Percentiles rank a stretch among this genome's conserved stretches.
Evolutionary conservation across 2,329 filamentous ascomycete species (phyloP).

Genomic region (Arthrobotrys musiformis): DNA sequence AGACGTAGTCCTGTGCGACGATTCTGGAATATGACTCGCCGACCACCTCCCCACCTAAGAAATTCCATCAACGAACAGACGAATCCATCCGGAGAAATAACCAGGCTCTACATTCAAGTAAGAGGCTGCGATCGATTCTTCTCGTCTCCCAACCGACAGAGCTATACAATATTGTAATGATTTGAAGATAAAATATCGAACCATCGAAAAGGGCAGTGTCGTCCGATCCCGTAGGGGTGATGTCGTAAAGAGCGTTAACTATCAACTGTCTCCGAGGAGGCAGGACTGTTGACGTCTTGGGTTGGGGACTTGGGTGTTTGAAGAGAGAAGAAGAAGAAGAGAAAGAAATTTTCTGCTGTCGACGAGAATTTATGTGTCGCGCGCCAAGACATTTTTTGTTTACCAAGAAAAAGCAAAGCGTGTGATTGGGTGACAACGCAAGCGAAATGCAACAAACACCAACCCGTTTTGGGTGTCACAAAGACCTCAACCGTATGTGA

Average conservation of each 20-base stretch:
- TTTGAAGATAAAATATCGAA: slow-evolving; percentile 48
- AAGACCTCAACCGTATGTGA: no score
- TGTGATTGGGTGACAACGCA: slow-evolving; percentile 18
- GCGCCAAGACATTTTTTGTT: slow-evolving; percentile 42
- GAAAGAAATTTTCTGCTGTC: slow-evolving; percentile 27
- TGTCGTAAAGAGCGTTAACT: slow-evolving; percentile 53
- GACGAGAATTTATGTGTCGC: slow-evolving; percentile 43
- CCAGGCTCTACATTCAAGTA: slow-evolving; percentile 45
- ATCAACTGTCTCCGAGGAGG: slow-evolving; percentile 23
- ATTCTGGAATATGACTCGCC: slow-evolving; percentile 55
- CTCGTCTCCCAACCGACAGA: slow-evolving; percentile 56
- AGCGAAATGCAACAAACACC: slow-evolving; percentile 16
- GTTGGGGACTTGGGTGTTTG: slow-evolving; percentile 55
- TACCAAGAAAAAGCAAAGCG: slow-evolving; percentile 8
- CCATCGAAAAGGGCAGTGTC: slow-evolving; percentile 30
- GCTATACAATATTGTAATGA: slow-evolving; percentile 55
- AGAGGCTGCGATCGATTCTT: slow-evolving; percentile 33
- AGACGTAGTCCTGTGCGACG: slow-evolving; percentile 56
- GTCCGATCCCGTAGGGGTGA: slow-evolving; percentile 54
- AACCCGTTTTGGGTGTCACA: background rate
- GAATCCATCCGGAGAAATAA: slow-evolving; percentile 41
- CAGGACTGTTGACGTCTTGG: slow-evolving; percentile 49
- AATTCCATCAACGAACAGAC: slow-evolving; percentile 50
- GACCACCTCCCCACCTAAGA: slow-evolving; percentile 35
- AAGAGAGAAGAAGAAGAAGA: slow-evolving; percentile 34